These are phyloP conservation scores for Cladobotryum mycophilum DNA, from an alignment of 2,329 filamentous ascomycete genomes.

Conservation along the genomic window DNA sequence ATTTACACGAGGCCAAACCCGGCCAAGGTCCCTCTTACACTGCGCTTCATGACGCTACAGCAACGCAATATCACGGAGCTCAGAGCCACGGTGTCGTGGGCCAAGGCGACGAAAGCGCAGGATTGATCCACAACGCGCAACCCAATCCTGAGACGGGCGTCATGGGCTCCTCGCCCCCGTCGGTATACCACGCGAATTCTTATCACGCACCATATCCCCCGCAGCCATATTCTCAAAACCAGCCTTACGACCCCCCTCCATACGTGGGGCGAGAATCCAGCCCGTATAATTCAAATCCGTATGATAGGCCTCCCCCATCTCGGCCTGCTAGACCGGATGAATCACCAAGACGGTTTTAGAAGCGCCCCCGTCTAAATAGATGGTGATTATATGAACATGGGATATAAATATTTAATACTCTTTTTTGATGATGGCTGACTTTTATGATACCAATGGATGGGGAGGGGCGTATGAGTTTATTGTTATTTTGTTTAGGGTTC, in stretches of 20 bases:
- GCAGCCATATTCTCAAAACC: not conserved
- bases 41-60: slow-evolving; percentile 3
- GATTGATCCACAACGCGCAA: slow-evolving; percentile 36
- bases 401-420: no score
- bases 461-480: not conserved
- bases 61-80: slow-evolving; percentile 13
- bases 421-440: not conserved
- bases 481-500: not conserved
- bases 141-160: slow-evolving; percentile 18
- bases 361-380: no score
- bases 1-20: slow-evolving; percentile 27
- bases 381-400: no score
- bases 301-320: not conserved
- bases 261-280: not conserved
- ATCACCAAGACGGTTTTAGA: not conserved
- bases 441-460: not conserved
- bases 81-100: slow-evolving; percentile 19
- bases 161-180: slow-evolving; percentile 7
- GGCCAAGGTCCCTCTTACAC: slow-evolving; percentile 6
- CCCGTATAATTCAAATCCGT: not conserved
- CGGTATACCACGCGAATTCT: not conserved
- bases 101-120: slow-evolving; percentile 36
- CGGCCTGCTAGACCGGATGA: not conserved
- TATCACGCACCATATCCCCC: not conserved
- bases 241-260: not conserved